phyloP scores from a whole-genome alignment of 208 protist genomes.

The Leishmania tarentolae region DNA sequence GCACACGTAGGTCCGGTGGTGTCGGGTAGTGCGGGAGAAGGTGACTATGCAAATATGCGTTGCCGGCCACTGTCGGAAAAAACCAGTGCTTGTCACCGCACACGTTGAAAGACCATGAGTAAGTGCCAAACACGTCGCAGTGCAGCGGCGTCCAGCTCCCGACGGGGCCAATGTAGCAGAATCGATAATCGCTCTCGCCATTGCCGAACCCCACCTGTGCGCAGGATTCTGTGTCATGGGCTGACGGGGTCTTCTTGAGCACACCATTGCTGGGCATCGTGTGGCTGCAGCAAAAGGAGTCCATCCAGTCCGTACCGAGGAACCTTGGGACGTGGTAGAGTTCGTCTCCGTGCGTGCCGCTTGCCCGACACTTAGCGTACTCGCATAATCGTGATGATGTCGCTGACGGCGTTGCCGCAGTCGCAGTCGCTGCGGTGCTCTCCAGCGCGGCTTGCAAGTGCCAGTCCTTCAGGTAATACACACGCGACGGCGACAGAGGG shows the following conservation, averaged over 20 bases:
- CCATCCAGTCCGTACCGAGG: conserved; percentile 83
- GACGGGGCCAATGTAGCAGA: conserved; percentile 79
- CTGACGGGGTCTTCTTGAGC: not conserved
- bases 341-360: conserved; percentile 32
- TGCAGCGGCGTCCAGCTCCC: conserved; percentile 79
- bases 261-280: not conserved
- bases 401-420: not conserved
- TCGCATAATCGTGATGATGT: not conserved
- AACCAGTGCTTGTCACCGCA: conserved; percentile 87
- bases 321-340: conserved; percentile 78
- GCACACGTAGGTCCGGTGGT: conserved; percentile 63
- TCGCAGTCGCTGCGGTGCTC: not conserved
- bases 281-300: conserved; percentile 48
- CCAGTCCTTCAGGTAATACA: conserved; percentile 84
- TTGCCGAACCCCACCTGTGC: conserved; percentile 53
- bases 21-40: conserved; percentile 38
- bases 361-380: not conserved
- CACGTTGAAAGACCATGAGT: conserved; percentile 90
- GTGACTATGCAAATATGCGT: conserved; percentile 40
- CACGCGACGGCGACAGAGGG: not conserved
- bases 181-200: conserved; percentile 74
- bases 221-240: not conserved
- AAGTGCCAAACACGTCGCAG: conserved; percentile 88
- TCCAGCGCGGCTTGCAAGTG: conserved; percentile 66
- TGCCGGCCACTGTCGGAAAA: conserved; percentile 60